Conservation (phyloP, 257 asterid species). For the Ligustrum vulgare region DNA sequence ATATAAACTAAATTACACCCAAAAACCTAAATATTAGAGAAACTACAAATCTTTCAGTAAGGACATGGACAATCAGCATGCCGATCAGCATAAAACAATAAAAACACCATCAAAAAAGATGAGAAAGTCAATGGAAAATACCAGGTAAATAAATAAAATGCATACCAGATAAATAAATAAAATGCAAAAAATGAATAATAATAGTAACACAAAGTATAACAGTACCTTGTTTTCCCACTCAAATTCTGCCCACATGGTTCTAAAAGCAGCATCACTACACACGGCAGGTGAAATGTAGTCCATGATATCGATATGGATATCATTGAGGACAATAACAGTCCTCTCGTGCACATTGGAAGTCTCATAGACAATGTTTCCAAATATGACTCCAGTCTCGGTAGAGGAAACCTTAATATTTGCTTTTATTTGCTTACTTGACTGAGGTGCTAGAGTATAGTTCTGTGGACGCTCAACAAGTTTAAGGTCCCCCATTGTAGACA, state of each 20-base stretch:
- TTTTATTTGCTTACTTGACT: constrained; percentile 56
- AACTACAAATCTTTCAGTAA: background rate
- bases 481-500: constrained; percentile 97
- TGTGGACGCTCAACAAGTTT: constrained; percentile 96
- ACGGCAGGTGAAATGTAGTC: constrained; percentile 95
- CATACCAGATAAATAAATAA: background rate
- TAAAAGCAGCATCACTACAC: constrained; percentile 87
- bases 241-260: constrained; percentile 98
- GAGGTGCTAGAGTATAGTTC: constrained; percentile 86
- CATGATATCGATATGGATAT: constrained; percentile 96
- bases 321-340: constrained; percentile 83
- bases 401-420: no score
- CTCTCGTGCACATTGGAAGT: constrained; percentile 93
- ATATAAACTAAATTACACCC: background rate
- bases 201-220: constrained; percentile 11
- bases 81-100: background rate
- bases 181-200: constrained; percentile 11
- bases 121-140: constrained; percentile 8
- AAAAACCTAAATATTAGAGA: background rate
- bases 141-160: constrained; percentile 1
- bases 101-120: constrained; percentile 15
- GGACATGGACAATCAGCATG: background rate
- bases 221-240: constrained; percentile 98
- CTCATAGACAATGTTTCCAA: constrained; percentile 93
- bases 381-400: constrained; percentile 1